These are phyloP conservation scores for Pseudogymnoascus sp. DNA, from an alignment of 2,329 filamentous ascomycete genomes.

Conservation along the genomic window DNA sequence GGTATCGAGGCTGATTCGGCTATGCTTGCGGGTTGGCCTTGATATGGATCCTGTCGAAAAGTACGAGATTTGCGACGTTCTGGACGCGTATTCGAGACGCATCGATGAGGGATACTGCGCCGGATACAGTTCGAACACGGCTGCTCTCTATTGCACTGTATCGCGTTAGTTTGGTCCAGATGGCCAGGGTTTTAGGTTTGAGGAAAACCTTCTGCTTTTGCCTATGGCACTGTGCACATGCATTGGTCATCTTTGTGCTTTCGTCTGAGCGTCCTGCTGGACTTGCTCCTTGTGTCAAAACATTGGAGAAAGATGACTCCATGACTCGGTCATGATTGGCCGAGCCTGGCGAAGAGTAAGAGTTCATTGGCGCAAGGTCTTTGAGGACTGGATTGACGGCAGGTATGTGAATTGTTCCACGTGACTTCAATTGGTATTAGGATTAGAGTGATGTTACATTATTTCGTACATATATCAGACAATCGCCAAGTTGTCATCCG, in stretches of 20 bases:
- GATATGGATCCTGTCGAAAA: not conserved
- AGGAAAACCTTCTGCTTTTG: conserved; percentile 10
- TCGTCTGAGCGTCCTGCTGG: not conserved
- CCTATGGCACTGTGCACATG: conserved; percentile 10
- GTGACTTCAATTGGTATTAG: not conserved
- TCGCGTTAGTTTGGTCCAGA: not conserved
- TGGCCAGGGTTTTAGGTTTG: not conserved
- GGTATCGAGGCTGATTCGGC: not conserved
- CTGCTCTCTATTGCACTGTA: conserved; percentile 8
- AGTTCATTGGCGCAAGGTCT: not conserved
- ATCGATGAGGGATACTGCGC: conserved; percentile 7
- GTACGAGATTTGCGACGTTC: not conserved
- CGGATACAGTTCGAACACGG: conserved; percentile 11
- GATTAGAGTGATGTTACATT: not conserved
- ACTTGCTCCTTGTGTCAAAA: not conserved
- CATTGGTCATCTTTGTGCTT: conserved; percentile 11
- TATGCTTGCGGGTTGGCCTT: not conserved
- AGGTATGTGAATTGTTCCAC: not conserved
- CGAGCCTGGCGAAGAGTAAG: not conserved
- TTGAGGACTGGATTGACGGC: not conserved
- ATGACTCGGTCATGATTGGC: not conserved
- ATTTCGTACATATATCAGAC: not conserved
- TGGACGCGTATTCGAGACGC: not conserved
- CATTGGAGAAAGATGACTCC: not conserved
- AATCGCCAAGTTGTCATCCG: not conserved